These are phyloP conservation scores for Aspergillus brasiliensis DNA, from an alignment of 2,329 filamentous ascomycete species.

Conservation along the genomic window DNA sequence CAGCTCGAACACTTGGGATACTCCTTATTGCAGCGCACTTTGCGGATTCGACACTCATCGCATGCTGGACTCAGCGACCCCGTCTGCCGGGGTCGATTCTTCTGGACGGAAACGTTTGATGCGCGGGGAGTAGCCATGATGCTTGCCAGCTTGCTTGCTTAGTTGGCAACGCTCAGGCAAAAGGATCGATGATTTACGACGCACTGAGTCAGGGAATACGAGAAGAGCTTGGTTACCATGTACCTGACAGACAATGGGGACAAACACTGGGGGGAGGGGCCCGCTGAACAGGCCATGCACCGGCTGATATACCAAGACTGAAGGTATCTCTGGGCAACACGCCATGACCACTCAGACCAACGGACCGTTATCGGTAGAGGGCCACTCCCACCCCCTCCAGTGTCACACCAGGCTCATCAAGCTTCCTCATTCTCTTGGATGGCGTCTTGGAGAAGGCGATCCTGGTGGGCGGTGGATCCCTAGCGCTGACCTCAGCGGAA, in stretches of 20 bases:
- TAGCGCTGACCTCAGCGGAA: not conserved
- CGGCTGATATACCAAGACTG: not conserved
- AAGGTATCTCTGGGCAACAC: not conserved
- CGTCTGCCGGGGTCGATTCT: not conserved
- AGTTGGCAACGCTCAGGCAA: not conserved
- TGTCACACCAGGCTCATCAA: conserved; percentile 1
- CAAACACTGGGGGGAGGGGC: no score
- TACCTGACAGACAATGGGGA: no score
- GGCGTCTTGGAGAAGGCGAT: not conserved
- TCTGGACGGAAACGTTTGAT: not conserved
- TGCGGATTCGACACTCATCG: not conserved
- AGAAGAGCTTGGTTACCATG: not conserved
- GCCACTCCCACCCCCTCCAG: not conserved
- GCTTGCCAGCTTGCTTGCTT: not conserved
- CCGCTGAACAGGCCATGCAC: not conserved
- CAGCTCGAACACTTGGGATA: not conserved
- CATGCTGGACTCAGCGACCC: not conserved
- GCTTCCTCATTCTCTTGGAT: not conserved
- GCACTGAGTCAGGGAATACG: not conserved
- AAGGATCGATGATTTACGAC: not conserved
- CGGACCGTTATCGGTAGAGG: not conserved
- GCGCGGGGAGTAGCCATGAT: not conserved
- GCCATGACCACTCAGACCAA: not conserved
- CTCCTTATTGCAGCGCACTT: not conserved
- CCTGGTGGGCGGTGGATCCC: not conserved